A percentile compares a stretch with the other conserved stretches of the same genome.
phyloP scores from a whole-genome alignment of 1,139 yeast genomes.

The Blastobotrys serpentis region DNA sequence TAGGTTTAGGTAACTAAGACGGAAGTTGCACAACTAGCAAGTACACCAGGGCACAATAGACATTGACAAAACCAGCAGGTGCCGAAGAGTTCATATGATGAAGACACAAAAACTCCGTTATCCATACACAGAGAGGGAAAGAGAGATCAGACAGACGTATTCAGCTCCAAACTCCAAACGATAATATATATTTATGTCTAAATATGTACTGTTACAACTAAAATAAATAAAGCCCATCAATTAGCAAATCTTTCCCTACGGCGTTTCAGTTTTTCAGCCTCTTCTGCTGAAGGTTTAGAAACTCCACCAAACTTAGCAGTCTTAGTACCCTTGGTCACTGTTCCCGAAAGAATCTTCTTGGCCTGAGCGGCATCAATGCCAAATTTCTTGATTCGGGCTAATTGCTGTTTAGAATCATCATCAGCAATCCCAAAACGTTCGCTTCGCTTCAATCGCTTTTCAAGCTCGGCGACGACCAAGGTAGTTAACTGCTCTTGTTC shows the following conservation, averaged over 20 bases:
- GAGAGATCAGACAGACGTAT: too few relatives aligned
- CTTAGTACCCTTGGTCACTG: slow-evolving; percentile 5
- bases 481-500: slow-evolving; percentile 42
- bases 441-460: slow-evolving; percentile 68
- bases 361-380: slow-evolving; percentile 56
- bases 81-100: too few relatives aligned
- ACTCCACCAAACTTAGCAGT: slow-evolving; percentile 9
- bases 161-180: too few relatives aligned
- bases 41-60: too few relatives aligned
- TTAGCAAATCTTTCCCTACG: slow-evolving; percentile 18
- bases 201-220: too few relatives aligned
- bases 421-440: slow-evolving; percentile 69
- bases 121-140: too few relatives aligned
- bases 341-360: slow-evolving; percentile 14
- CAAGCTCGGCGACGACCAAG: slow-evolving; percentile 62
- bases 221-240: background rate
- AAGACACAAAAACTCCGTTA: too few relatives aligned
- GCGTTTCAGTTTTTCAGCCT: slow-evolving; percentile 14
- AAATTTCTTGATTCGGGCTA: slow-evolving; percentile 69
- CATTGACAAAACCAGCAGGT: too few relatives aligned
- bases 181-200: background rate
- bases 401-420: slow-evolving; percentile 50
- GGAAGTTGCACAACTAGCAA: too few relatives aligned
- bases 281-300: slow-evolving; percentile 12
- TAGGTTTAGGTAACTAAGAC: too few relatives aligned